These are phyloP conservation scores for Trichoderma citrinoviride DNA, from an alignment of 2,329 filamentous ascomycete genomes.

Conservation along the genomic window DNA sequence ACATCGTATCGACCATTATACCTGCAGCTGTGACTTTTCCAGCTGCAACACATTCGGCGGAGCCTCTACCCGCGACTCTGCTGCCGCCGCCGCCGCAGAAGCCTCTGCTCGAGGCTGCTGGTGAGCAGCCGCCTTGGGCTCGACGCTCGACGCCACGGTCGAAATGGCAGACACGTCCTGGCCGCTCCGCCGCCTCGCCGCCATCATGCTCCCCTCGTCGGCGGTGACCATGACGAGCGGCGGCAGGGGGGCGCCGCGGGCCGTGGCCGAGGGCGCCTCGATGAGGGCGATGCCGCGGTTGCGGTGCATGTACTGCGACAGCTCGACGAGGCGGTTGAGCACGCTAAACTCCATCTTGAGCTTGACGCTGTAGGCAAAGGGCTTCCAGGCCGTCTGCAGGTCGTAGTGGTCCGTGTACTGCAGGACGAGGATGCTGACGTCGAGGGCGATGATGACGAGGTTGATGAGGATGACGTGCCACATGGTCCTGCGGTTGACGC, in stretches of 20 bases:
- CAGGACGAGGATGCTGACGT: constrained; percentile 36
- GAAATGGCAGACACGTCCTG: constrained; percentile 8
- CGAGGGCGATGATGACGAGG: constrained; percentile 41
- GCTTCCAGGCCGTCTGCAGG: constrained; percentile 36
- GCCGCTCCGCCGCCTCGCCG: not conserved
- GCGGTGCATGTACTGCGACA: constrained; percentile 23
- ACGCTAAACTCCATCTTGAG: constrained; percentile 37
- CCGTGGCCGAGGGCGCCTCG: not conserved
- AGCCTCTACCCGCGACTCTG: not conserved
- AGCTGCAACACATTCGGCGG: too few species aligned
- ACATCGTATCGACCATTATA: not conserved
- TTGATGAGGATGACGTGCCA: constrained; percentile 43
- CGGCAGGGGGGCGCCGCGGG: not conserved
- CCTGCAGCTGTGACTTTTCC: not conserved
- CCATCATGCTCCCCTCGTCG: not conserved
- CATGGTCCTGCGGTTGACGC: constrained; percentile 21
- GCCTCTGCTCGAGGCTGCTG: not conserved
- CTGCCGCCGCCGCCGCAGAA: not conserved
- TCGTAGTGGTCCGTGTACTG: constrained; percentile 32
- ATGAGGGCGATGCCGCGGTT: constrained; percentile 20
- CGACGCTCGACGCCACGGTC: not conserved
- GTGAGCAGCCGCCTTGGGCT: not conserved
- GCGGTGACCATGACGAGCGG: not conserved
- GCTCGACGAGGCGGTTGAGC: constrained; percentile 33
- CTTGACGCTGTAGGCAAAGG: constrained; percentile 36